Evolutionary conservation across 352 stramenopile species (phyloP).

Genomic region (Globisporangium uncinulatum): DNA sequence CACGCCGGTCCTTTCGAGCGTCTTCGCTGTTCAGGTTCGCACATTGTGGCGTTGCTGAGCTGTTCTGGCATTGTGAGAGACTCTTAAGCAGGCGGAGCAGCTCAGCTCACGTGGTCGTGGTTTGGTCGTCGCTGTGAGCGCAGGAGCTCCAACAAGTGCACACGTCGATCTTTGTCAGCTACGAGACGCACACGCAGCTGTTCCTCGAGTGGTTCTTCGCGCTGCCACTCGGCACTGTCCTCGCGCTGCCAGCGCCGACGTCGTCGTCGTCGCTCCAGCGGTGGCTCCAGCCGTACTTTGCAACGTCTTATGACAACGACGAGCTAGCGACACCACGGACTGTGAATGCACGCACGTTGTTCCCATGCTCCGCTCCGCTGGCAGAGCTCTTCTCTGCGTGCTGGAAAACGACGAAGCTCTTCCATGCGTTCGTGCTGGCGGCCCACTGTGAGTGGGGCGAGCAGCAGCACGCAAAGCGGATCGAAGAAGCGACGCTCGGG

Average conservation of each 20-base stretch:
- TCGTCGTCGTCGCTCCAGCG: slow-evolving; percentile 69
- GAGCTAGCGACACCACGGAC: slow-evolving; percentile 20
- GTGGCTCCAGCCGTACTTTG: slow-evolving; percentile 66
- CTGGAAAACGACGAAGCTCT: slow-evolving; percentile 46
- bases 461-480: slow-evolving; percentile 51
- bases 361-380: slow-evolving; percentile 29
- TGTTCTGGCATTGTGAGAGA: too few relatives aligned
- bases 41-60: background rate
- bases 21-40: slow-evolving; percentile 78
- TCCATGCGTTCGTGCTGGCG: slow-evolving; percentile 70
- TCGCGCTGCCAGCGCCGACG: slow-evolving; percentile 55
- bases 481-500: slow-evolving; percentile 69
- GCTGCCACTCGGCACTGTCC: slow-evolving; percentile 50
- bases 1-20: slow-evolving; percentile 63
- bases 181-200: slow-evolving; percentile 37
- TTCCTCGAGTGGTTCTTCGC: slow-evolving; percentile 85
- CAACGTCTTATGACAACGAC: slow-evolving; percentile 23
- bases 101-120: background rate
- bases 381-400: slow-evolving; percentile 54
- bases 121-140: background rate
- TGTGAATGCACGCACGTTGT: slow-evolving; percentile 36
- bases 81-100: too few relatives aligned
- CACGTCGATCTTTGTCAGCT: slow-evolving; percentile 46
- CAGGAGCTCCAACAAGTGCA: slow-evolving; percentile 66
- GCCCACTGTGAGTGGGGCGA: slow-evolving; percentile 66